Conservation (phyloP, 371 early-diverging fungal species). For the Rhizomucor pusillus region DNA sequence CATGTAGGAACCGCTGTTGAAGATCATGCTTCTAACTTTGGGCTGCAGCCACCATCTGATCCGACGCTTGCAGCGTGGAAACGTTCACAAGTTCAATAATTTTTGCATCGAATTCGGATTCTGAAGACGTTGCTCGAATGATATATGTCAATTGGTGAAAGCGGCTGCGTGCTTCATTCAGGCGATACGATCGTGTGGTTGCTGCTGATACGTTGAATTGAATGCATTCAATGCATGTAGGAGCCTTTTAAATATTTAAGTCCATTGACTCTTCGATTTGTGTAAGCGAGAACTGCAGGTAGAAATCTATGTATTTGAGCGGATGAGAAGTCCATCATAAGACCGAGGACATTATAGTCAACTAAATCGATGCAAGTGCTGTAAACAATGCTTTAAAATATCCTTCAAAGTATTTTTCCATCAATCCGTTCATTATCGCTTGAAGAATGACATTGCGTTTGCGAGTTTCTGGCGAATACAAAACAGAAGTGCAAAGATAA, state of each 20-base stretch:
- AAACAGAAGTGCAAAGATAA: slow-evolving; percentile 1
- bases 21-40: not conserved
- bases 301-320: slow-evolving; percentile 2
- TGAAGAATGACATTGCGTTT: not conserved
- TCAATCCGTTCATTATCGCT: not conserved
- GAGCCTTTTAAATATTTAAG: slow-evolving; percentile 5
- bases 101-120: no score
- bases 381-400: not conserved
- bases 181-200: not conserved
- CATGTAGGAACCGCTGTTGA: not conserved
- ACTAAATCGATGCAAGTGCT: not conserved
- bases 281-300: not conserved
- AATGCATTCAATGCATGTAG: slow-evolving; percentile 15
- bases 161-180: no score
- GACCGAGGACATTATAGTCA: not conserved
- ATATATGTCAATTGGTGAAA: no score
- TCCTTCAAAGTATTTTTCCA: slow-evolving; percentile 1
- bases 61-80: no score
- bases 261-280: not conserved
- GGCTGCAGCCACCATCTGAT: not conserved
- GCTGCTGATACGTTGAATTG: slow-evolving; percentile 4
- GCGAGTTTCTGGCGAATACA: not conserved
- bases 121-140: no score
- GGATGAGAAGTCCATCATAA: not conserved
- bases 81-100: no score